Conservation (phyloP, 1,284 basidiomycete species). For the Rhodotorula sp. region DNA sequence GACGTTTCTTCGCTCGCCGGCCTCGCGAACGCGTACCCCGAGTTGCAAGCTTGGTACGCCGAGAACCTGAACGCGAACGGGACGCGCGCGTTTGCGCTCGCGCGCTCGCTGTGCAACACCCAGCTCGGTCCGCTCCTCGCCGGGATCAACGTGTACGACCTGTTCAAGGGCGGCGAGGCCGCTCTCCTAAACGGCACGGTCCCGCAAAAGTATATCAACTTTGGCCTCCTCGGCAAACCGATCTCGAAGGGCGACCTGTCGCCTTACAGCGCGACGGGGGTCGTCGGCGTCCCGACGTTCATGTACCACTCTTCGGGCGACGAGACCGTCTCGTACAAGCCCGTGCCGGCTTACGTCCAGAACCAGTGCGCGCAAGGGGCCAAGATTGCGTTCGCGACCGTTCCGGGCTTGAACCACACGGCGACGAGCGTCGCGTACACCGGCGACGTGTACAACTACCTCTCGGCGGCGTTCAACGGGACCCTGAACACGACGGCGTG, state of each 20-base stretch:
- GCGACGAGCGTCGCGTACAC: neutral
- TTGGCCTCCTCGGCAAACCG: neutral
- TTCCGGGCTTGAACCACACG: slow-evolving; percentile 1
- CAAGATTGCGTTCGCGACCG: slow-evolving; percentile 7
- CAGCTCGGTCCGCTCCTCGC: neutral
- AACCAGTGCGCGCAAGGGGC: slow-evolving; percentile 8
- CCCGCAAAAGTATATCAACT: neutral
- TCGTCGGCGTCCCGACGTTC: slow-evolving; percentile 6
- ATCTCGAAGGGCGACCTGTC: neutral
- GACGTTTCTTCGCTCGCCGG: slow-evolving; percentile 7
- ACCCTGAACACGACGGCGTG: neutral
- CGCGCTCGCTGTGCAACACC: slow-evolving; percentile 3
- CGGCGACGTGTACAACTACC: slow-evolving; percentile 4
- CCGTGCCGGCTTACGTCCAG: slow-evolving; percentile 7
- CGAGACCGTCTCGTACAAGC: slow-evolving; percentile 9
- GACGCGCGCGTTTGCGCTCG: neutral
- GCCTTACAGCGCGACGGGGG: neutral
- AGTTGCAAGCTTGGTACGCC: neutral
- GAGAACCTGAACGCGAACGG: neutral
- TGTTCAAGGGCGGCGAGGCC: slow-evolving; percentile 2
- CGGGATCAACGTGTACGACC: neutral
- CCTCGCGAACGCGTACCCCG: slow-evolving; percentile 13
- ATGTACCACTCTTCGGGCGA: slow-evolving; percentile 10
- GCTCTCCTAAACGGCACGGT: neutral
- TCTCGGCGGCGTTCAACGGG: slow-evolving; percentile 14